Evolutionary conservation across 495 filamentous ascomycete genomes (phyloP).

Genomic region (Aspergillus egyptiacus): DNA sequence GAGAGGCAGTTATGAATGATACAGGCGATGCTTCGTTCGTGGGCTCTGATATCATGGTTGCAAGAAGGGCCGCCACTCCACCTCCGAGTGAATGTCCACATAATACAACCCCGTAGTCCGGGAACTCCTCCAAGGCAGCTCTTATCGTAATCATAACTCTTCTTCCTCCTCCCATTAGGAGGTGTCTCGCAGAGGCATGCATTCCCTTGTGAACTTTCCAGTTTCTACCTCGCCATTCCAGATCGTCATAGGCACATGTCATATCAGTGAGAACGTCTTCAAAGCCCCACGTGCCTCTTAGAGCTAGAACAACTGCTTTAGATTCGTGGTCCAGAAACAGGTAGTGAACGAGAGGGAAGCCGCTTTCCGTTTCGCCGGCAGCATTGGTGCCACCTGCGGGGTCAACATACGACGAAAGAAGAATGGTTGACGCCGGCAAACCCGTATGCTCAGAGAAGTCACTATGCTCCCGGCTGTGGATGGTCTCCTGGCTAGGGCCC

Average conservation of each 20-base stretch:
- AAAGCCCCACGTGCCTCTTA: slow-evolving; percentile 72
- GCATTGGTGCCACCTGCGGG: slow-evolving; percentile 67
- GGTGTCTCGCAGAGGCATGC: slow-evolving; percentile 64
- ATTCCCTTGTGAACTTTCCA: slow-evolving; percentile 84
- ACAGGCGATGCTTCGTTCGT: slow-evolving; percentile 45
- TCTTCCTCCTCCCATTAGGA: slow-evolving; percentile 60
- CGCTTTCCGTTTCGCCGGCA: slow-evolving; percentile 64
- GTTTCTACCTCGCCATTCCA: slow-evolving; percentile 56
- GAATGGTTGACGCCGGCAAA: slow-evolving; percentile 60
- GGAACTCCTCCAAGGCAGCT: slow-evolving; percentile 63
- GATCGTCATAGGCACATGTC: slow-evolving; percentile 74
- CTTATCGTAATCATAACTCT: slow-evolving; percentile 62
- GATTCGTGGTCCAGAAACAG: slow-evolving; percentile 73
- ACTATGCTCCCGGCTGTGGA: slow-evolving; percentile 58
- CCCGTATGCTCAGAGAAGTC: slow-evolving; percentile 68
- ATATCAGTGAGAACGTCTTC: slow-evolving; percentile 77
- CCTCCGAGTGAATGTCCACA: slow-evolving; percentile 75
- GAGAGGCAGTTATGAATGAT: slow-evolving; percentile 47
- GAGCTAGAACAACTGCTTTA: slow-evolving; percentile 68
- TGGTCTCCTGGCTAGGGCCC: slow-evolving; percentile 28
- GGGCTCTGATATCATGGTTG: slow-evolving; percentile 66
- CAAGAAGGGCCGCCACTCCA: slow-evolving; percentile 66
- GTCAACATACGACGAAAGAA: slow-evolving; percentile 71
- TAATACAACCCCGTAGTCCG: slow-evolving; percentile 68
- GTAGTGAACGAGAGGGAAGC: slow-evolving; percentile 73